Evolutionary conservation across 257 asterid genomes (phyloP).

Genomic region (Capsicum baccatum): DNA sequence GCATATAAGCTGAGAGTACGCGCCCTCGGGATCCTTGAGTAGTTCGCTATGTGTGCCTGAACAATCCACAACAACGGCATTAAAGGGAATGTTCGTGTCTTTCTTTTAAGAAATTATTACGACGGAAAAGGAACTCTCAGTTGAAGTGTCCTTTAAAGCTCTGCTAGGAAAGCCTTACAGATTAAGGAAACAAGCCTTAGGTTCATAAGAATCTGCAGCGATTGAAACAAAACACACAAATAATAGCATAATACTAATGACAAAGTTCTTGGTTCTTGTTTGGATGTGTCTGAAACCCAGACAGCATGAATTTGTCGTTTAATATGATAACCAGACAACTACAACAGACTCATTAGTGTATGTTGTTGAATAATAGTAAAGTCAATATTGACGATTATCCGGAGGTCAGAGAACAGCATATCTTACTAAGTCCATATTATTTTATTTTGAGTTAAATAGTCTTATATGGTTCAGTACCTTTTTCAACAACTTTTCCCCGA

Average conservation of each 20-base stretch:
- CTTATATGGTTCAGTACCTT: conserved; percentile 49
- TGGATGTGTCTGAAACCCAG: not conserved
- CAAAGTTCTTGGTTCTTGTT: conserved; percentile 15
- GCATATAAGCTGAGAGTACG: conserved; percentile 61
- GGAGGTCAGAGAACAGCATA: conserved; percentile 18
- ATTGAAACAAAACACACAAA: conserved; percentile 13
- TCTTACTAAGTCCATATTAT: not conserved
- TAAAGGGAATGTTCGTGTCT: not conserved
- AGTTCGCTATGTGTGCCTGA: conserved; percentile 61
- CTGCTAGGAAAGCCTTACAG: not conserved
- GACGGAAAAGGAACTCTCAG: not conserved
- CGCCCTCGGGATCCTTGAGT: conserved; percentile 53
- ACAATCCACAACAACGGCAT: conserved; percentile 12
- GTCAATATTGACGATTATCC: conserved; percentile 23
- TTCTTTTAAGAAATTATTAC: conserved; percentile 14
- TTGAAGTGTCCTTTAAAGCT: conserved; percentile 6
- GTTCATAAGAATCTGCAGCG: conserved; percentile 8
- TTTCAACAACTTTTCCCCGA: conserved; percentile 75
- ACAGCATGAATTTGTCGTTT: not conserved
- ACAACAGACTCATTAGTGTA: not conserved
- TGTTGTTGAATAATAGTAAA: not conserved
- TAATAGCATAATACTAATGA: not conserved
- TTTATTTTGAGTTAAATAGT: not conserved
- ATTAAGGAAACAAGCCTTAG: conserved; percentile 17
- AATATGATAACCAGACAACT: conserved; percentile 15